Evolutionary conservation across 2,329 filamentous ascomycete species (phyloP).

Genomic region (Arthrobotrys megalospora): DNA sequence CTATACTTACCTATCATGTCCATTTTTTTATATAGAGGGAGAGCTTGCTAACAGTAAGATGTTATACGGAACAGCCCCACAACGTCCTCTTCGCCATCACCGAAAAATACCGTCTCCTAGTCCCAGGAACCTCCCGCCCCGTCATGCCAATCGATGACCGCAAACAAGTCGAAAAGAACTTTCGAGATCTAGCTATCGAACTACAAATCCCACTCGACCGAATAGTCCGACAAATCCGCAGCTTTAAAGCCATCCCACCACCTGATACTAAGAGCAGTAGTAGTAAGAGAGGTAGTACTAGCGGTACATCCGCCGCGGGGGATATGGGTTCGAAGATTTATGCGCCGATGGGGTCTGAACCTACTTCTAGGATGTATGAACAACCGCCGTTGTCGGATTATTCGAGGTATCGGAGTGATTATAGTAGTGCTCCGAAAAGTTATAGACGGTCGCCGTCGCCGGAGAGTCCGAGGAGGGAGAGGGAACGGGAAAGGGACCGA

Average conservation of each 20-base stretch:
- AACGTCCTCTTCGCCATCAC: conserved; percentile 36
- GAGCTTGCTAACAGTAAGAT: background rate
- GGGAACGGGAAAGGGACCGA: background rate
- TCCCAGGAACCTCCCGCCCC: conserved; percentile 46
- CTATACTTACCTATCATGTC: background rate
- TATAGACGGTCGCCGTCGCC: conserved; percentile 42
- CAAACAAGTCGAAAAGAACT: conserved; percentile 44
- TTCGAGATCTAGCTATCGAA: conserved; percentile 39
- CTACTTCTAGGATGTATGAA: background rate
- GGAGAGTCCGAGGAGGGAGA: background rate
- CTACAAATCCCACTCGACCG: conserved; percentile 51
- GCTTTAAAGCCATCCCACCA: background rate
- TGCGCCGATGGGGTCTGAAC: background rate
- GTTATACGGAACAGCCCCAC: conserved; percentile 26
- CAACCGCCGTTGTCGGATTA: conserved; percentile 14
- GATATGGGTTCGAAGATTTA: background rate
- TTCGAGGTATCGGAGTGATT: conserved; percentile 25
- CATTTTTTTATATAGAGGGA: background rate
- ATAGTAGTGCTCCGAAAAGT: conserved; percentile 9
- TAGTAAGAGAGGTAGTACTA: background rate
- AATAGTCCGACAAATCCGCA: conserved; percentile 27
- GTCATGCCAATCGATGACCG: conserved; percentile 53
- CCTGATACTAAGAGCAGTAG: background rate
- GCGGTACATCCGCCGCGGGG: background rate
- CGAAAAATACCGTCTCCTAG: conserved; percentile 41